phyloP scores from a whole-genome alignment of 2,329 filamentous ascomycete species.

The Pezicula carpinea region DNA sequence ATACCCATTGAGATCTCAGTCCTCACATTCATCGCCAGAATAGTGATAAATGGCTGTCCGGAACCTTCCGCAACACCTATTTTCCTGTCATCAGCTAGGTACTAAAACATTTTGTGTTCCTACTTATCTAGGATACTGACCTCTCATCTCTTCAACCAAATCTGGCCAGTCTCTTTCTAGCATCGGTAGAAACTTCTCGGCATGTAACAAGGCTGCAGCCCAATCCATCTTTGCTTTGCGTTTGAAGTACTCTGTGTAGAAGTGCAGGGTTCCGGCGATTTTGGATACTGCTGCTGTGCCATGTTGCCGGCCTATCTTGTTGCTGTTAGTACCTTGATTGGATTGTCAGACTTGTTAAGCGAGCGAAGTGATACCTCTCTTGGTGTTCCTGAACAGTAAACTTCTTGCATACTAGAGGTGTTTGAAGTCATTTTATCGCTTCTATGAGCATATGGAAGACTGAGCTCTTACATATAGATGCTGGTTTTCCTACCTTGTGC shows the following conservation, averaged over 20 bases:
- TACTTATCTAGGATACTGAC: neutral
- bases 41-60: neutral
- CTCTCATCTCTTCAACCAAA: neutral
- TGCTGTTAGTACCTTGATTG: neutral
- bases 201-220: neutral
- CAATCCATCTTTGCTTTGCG: neutral
- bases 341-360: neutral
- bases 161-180: neutral
- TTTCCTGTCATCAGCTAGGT: neutral
- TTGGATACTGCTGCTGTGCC: neutral
- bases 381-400: neutral
- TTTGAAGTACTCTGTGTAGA: neutral
- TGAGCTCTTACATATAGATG: neutral
- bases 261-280: neutral
- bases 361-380: neutral
- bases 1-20: slow-evolving; percentile 45
- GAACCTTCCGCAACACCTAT: neutral
- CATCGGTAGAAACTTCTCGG: slow-evolving; percentile 1
- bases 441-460: neutral
- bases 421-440: neutral
- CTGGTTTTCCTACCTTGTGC: neutral
- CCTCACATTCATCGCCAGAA: slow-evolving; percentile 40
- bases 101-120: neutral
- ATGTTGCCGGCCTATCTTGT: neutral
- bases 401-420: neutral